Conservation (phyloP, 441 rosid genomes). For the Caryocar brasiliense region DNA sequence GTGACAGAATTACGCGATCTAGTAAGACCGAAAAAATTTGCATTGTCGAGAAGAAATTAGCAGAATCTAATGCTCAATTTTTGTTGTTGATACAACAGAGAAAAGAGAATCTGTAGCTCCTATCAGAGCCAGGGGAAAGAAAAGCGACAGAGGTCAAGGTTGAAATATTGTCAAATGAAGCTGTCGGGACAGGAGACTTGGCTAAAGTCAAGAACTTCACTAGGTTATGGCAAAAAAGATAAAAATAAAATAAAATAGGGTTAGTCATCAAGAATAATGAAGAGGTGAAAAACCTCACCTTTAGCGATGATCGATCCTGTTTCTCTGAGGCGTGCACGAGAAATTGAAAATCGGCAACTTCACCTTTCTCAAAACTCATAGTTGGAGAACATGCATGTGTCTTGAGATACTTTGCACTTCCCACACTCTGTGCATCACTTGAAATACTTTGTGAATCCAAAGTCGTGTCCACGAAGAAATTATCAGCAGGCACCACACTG, state of each 20-base stretch:
- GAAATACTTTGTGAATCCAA: slow-evolving; percentile 20
- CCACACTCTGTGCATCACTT: slow-evolving; percentile 10
- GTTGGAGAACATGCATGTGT: slow-evolving; percentile 29
- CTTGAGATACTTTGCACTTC: slow-evolving; percentile 24
- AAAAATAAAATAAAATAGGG: not conserved
- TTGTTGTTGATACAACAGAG: no score
- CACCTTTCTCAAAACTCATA: slow-evolving; percentile 16
- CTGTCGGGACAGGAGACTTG: not conserved
- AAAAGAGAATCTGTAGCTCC: no score
- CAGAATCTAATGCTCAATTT: no score
- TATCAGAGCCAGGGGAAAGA: no score
- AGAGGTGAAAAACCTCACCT: slow-evolving; percentile 25
- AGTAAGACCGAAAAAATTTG: no score
- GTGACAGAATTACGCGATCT: no score
- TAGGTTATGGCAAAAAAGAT: not conserved
- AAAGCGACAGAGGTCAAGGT: no score
- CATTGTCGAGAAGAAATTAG: no score
- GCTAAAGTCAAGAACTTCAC: not conserved
- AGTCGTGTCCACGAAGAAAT: slow-evolving; percentile 9
- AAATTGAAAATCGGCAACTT: slow-evolving; percentile 20
- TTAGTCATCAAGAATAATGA: not conserved
- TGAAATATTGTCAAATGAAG: no score
- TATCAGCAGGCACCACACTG: slow-evolving; percentile 10
- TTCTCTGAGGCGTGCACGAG: slow-evolving; percentile 5
- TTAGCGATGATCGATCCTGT: not conserved